Evolutionary conservation across 75 land plant genomes (phyloP).

Genomic region (Sequoiadendron giganteum): DNA sequence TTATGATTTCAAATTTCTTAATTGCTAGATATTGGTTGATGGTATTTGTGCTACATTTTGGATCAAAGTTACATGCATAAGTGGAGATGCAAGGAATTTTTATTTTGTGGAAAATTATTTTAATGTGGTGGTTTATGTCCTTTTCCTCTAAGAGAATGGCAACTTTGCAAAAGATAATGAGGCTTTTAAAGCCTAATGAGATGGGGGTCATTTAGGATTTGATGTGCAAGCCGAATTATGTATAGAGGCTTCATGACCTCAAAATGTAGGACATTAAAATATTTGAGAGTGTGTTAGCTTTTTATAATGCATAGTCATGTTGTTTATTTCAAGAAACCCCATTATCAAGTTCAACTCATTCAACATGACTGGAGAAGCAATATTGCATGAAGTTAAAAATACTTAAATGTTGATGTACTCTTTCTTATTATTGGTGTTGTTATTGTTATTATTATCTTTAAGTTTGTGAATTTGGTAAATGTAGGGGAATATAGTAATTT

Average conservation of each 20-base stretch:
- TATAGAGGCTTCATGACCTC: slow-evolving; percentile 39
- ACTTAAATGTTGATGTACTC: no score
- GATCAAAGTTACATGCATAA: slow-evolving; percentile 52
- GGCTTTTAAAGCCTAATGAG: slow-evolving; percentile 55
- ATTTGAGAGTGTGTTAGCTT: slow-evolving; percentile 54
- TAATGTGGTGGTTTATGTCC: slow-evolving; percentile 50
- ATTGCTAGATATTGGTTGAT: no score
- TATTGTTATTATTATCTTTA: neutral
- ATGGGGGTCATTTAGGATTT: slow-evolving; percentile 48
- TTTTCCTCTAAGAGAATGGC: slow-evolving; percentile 43
- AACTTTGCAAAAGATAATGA: slow-evolving; percentile 38
- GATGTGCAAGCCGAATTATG: slow-evolving; percentile 52
- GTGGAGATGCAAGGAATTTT: slow-evolving; percentile 48
- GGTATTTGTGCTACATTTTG: no score
- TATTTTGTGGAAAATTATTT: slow-evolving; percentile 50
- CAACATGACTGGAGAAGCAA: slow-evolving; percentile 42
- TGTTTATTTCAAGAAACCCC: slow-evolving; percentile 56
- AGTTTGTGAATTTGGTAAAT: neutral
- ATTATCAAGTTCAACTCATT: slow-evolving; percentile 20
- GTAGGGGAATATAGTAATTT: no score
- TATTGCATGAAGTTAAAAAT: neutral
- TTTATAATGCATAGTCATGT: slow-evolving; percentile 62
- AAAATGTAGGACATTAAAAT: slow-evolving; percentile 55
- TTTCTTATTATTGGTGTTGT: neutral
- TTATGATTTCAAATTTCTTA: no score